Conservation (phyloP, 2,329 filamentous ascomycete species). For the Aspergillus versicolor region DNA sequence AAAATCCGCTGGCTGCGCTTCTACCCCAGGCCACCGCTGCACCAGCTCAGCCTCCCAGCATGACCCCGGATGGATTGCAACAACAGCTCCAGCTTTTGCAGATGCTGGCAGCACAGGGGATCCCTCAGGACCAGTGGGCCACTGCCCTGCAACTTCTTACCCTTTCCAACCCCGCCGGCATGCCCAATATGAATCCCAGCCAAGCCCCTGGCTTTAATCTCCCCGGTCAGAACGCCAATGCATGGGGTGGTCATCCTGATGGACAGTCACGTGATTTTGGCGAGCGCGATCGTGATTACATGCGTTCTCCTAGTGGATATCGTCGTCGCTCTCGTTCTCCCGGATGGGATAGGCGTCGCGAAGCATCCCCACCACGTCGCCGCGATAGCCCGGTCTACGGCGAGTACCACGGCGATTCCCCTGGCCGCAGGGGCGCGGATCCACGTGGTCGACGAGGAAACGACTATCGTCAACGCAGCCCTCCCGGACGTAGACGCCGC, state of each 20-base stretch:
- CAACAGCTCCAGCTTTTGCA: conserved; percentile 73
- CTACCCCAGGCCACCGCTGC: conserved; percentile 39
- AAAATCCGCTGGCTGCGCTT: conserved; percentile 44
- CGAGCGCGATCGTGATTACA: conserved; percentile 61
- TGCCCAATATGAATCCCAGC: conserved; percentile 35
- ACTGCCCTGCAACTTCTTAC: conserved; percentile 55
- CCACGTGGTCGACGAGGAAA: conserved; percentile 52
- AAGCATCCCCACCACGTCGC: conserved; percentile 61
- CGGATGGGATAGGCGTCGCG: conserved; percentile 68
- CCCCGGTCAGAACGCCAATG: conserved; percentile 31
- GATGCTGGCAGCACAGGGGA: conserved; percentile 70
- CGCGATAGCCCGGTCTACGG: conserved; percentile 70
- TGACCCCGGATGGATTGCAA: conserved; percentile 56
- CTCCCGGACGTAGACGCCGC: conserved; percentile 65
- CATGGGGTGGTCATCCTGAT: conserved; percentile 37
- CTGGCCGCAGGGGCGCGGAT: conserved; percentile 59
- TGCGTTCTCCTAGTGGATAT: conserved; percentile 61
- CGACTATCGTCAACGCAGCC: conserved; percentile 86
- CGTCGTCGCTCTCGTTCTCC: conserved; percentile 80
- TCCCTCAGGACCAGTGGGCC: conserved; percentile 74
- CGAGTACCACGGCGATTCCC: conserved; percentile 70
- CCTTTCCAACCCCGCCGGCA: conserved; percentile 35
- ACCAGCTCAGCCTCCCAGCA: conserved; percentile 26
- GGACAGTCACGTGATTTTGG: conserved; percentile 49
- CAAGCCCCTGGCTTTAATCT: conserved; percentile 35